These are phyloP conservation scores for Aegle marmelos DNA, from an alignment of 345 rosid species.

Conservation along the genomic window DNA sequence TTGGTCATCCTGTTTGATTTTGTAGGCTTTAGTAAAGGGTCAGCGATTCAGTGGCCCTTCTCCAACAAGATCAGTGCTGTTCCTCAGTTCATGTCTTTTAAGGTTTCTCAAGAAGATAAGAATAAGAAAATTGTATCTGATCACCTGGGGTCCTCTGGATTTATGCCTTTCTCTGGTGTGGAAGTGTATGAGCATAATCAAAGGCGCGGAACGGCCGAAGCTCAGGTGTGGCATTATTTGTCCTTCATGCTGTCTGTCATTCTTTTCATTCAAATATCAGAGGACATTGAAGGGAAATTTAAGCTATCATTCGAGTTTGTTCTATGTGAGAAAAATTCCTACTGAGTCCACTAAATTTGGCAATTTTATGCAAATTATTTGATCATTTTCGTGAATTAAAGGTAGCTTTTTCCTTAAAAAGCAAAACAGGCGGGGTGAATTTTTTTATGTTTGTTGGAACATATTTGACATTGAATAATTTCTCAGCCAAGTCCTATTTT, in stretches of 20 bases:
- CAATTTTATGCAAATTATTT: background rate
- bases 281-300: background rate
- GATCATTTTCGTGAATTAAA: background rate
- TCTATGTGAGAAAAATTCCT: background rate
- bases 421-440: background rate
- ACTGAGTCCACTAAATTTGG: background rate
- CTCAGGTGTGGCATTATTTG: constrained; percentile 29
- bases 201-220: constrained; percentile 21
- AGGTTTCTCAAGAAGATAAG: constrained; percentile 44
- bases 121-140: constrained; percentile 29
- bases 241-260: background rate
- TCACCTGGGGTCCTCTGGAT: constrained; percentile 26
- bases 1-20: constrained; percentile 3
- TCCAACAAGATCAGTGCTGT: constrained; percentile 39
- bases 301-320: background rate
- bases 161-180: constrained; percentile 23
- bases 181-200: constrained; percentile 21
- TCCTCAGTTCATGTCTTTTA: constrained; percentile 41
- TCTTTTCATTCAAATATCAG: background rate
- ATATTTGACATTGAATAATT: constrained; percentile 3
- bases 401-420: background rate
- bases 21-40: constrained; percentile 36
- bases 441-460: background rate
- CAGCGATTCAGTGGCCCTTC: constrained; percentile 54
- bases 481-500: background rate